phyloP scores from a whole-genome alignment of 306 rosid genomes.

The Lablab purpureus region DNA sequence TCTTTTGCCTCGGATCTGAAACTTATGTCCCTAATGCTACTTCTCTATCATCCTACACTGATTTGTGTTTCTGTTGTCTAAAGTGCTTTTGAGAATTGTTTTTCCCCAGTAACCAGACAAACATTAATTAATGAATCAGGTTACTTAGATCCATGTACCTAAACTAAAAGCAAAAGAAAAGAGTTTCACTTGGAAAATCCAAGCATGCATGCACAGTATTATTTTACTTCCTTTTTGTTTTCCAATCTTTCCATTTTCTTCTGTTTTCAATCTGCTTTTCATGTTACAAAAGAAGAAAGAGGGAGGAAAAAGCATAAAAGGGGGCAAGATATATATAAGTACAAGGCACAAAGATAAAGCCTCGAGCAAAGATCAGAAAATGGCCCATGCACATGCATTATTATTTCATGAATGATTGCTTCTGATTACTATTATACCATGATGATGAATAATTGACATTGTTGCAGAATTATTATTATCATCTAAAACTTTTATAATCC shows the following conservation, averaged over 20 bases:
- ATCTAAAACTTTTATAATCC: not conserved
- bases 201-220: conserved; percentile 45
- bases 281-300: conserved; percentile 40
- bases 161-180: conserved; percentile 29
- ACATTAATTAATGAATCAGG: conserved; percentile 31
- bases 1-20: conserved; percentile 56
- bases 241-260: conserved; percentile 42
- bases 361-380: conserved; percentile 44
- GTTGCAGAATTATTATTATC: not conserved
- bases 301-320: conserved; percentile 1
- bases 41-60: conserved; percentile 24
- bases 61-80: conserved; percentile 27
- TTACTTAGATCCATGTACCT: conserved; percentile 18
- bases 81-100: conserved; percentile 39
- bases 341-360: conserved; percentile 39
- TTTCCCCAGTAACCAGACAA: conserved; percentile 46
- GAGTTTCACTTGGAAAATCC: conserved; percentile 24
- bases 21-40: conserved; percentile 39
- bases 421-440: not conserved
- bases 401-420: conserved; percentile 35
- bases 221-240: conserved; percentile 17
- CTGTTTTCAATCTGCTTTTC: conserved; percentile 35
- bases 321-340: conserved; percentile 15
- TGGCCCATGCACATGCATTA: conserved; percentile 44
- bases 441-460: conserved; percentile 3